Conservation (phyloP, 2,329 filamentous ascomycete species). For the Diaporthe caulivora region DNA sequence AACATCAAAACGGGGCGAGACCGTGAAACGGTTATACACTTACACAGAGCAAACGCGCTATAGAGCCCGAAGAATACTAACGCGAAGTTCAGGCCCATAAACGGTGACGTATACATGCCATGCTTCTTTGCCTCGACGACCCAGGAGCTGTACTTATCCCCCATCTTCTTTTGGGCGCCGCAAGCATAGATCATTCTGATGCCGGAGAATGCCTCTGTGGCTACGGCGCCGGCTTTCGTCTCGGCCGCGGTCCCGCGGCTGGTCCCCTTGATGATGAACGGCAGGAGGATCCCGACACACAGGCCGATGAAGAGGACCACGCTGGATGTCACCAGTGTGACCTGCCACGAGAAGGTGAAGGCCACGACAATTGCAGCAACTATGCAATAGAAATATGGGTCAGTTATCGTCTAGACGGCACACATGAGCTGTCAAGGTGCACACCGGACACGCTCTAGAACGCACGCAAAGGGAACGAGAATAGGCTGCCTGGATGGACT, state of each 20-base stretch:
- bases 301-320: conserved; percentile 68
- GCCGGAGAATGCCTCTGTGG: conserved; percentile 70
- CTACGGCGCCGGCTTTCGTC: conserved; percentile 68
- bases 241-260: conserved; percentile 62
- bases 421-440: no score
- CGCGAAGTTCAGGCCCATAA: conserved; percentile 66
- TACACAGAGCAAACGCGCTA: conserved; percentile 46
- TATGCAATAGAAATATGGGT: neutral
- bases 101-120: conserved; percentile 62
- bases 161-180: conserved; percentile 68
- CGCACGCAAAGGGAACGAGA: neutral
- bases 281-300: conserved; percentile 61
- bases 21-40: neutral
- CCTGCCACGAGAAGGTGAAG: conserved; percentile 68
- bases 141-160: conserved; percentile 65
- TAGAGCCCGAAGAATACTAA: conserved; percentile 68
- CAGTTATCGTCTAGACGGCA: neutral
- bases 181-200: conserved; percentile 74
- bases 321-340: conserved; percentile 70
- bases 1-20: neutral
- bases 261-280: conserved; percentile 67
- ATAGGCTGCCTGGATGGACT: conserved; percentile 3
- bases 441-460: no score
- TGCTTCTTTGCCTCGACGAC: conserved; percentile 66
- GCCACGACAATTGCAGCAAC: conserved; percentile 66